Evolutionary conservation across 169 alveolate species (phyloP).

Genomic region (Neospora caninum): DNA sequence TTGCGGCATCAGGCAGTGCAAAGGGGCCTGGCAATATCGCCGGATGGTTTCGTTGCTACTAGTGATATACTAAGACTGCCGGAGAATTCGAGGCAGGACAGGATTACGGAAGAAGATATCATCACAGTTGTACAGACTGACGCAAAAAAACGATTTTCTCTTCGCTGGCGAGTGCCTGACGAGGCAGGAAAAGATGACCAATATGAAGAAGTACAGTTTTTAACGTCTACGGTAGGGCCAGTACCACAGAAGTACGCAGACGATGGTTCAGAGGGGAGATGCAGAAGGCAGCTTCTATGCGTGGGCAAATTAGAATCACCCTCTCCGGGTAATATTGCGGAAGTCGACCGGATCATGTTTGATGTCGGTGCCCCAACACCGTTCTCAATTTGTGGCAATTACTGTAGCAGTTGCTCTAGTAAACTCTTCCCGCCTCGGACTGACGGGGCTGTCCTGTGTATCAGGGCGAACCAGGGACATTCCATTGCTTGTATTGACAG

Average conservation of each 20-base stretch:
- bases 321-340: too few relatives aligned
- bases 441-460: neutral
- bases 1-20: slow-evolving; percentile 40
- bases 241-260: too few relatives aligned
- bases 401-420: neutral
- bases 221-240: neutral
- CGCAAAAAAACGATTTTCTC: slow-evolving; percentile 9
- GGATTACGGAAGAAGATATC: neutral
- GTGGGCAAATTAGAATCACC: too few relatives aligned
- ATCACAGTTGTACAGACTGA: slow-evolving; percentile 10
- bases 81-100: neutral
- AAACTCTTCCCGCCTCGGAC: neutral
- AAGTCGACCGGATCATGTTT: too few relatives aligned
- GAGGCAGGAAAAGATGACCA: neutral
- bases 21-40: slow-evolving; percentile 11
- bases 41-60: slow-evolving; percentile 37
- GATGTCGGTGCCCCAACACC: too few relatives aligned
- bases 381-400: too few relatives aligned
- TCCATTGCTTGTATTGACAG: slow-evolving; percentile 16
- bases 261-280: too few relatives aligned
- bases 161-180: neutral
- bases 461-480: slow-evolving; percentile 37
- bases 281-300: too few relatives aligned
- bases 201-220: neutral
- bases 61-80: neutral